Percentiles rank a stretch among this genome's conserved stretches.
Evolutionary conservation across 2,329 filamentous ascomycete species (phyloP).

Genomic region (Juglanconis oblonga): DNA sequence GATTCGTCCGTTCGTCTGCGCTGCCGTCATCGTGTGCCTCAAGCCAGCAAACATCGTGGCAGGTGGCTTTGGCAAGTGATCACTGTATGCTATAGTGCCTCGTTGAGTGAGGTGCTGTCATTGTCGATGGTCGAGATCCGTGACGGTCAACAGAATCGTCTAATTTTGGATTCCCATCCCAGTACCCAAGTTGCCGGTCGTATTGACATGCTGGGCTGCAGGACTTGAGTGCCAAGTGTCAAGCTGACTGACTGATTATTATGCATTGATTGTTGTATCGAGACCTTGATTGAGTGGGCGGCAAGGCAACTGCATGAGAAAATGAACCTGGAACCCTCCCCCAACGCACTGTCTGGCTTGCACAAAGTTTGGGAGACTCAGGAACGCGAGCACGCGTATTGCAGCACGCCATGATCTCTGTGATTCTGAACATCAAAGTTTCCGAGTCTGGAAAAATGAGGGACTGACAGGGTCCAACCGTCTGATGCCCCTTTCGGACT

Average conservation of each 20-base stretch:
- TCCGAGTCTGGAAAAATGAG: not conserved
- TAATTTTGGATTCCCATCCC: too few relatives aligned
- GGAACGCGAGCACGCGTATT: constrained; percentile 20
- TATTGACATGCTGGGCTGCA: not conserved
- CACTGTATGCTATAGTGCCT: too few relatives aligned
- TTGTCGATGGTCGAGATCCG: too few relatives aligned
- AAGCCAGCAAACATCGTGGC: too few relatives aligned
- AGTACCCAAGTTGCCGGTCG: not conserved
- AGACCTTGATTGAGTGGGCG: constrained; percentile 15
- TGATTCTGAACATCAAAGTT: not conserved
- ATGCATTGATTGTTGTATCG: not conserved
- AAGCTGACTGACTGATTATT: not conserved
- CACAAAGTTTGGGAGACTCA: too few relatives aligned
- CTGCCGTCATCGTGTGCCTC: too few relatives aligned
- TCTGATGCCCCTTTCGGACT: not conserved
- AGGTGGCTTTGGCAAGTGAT: too few relatives aligned
- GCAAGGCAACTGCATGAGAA: not conserved
- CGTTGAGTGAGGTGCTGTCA: too few relatives aligned
- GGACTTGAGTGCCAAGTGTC: not conserved
- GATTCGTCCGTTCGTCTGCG: too few relatives aligned
- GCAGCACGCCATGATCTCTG: not conserved
- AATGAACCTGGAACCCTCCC: constrained; percentile 28
- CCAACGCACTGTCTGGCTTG: not conserved
- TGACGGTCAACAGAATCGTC: too few relatives aligned
- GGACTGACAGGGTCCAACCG: not conserved